phyloP scores from a whole-genome alignment of 371 early-diverging fungal genomes.

The Batrachochytrium dendrobatidis region DNA sequence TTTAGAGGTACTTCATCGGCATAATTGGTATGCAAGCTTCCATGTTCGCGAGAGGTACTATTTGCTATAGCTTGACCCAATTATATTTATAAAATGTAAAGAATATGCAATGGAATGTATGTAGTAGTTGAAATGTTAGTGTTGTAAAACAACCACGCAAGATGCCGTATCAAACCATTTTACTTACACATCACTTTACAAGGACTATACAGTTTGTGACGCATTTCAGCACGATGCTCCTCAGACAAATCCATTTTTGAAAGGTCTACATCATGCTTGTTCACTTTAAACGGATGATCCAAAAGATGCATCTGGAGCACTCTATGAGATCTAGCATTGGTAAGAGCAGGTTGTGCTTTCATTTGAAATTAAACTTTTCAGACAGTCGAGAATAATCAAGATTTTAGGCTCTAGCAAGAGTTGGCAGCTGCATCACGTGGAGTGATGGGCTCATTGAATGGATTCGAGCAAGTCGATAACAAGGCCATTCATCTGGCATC shows the following conservation, averaged over 20 bases:
- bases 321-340: neutral
- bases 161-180: neutral
- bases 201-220: slow-evolving; percentile 19
- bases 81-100: neutral
- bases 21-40: slow-evolving; percentile 20
- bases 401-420: too few relatives aligned
- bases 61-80: slow-evolving; percentile 4
- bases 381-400: too few relatives aligned
- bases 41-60: slow-evolving; percentile 13
- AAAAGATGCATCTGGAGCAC: neutral
- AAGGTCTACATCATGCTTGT: slow-evolving; percentile 19
- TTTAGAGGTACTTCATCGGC: slow-evolving; percentile 29
- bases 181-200: slow-evolving; percentile 6
- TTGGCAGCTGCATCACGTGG: too few relatives aligned
- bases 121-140: neutral
- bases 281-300: slow-evolving; percentile 1
- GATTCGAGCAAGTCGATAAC: too few relatives aligned
- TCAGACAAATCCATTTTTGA: slow-evolving; percentile 12
- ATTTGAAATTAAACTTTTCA: too few relatives aligned
- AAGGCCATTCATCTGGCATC: too few relatives aligned
- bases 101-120: neutral
- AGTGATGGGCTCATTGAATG: too few relatives aligned
- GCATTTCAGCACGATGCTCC: slow-evolving; percentile 24
- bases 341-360: neutral
- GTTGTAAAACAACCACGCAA: neutral